Base-by-base conservation (phyloP, 176 grass and related monocot species). In the Elaeis guineensis region DNA sequence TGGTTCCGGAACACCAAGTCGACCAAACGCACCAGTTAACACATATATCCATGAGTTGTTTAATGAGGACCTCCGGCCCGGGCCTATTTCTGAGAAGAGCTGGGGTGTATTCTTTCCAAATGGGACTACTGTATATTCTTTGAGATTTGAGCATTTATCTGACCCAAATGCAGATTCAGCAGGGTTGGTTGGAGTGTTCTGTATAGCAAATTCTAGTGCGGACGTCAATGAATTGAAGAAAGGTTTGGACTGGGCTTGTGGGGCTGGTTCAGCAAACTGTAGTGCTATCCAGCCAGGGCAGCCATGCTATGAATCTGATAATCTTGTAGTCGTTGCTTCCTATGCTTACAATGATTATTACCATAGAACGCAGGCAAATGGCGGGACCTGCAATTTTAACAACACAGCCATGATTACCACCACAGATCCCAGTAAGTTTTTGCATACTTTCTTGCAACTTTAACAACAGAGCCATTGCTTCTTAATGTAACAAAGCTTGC, bases 291-390 rank as follows among this genome's bases (percentile, higher is more conserved):
- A 98, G 69, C 84, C 81, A 54, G 87, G 87, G 11, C 79, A 92
- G 44, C 76, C 82, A 16, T 98, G 93, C 73, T 98, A 89, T 80
- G 72, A 85, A 64, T 67, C 81, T 20, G 54, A 92, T 78, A 81
- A 92, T 77, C 91, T 98, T 72, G 81, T 72, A 20, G 87, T 50
- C 25, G 77, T 98, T 63, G 77, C 93, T 61, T 98, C 93, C 16
- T 98, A 92, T 81, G 93, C 84, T 23, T 98, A 75, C 74, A 98
- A 98, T 2, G 76, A 98, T 76, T 98, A 98, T 71, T 98, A 98
- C 67, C 93, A 98, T 66, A 88, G 75, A 78, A 89, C 84, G 19
- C 87, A 92, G 80, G 67, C 79, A 61, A 98, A 76, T 78, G 87
- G 93, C 4, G 93, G 93, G 28, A 98, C 87, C 69, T 98, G 93